Percentiles rank a stretch among this genome's conserved stretches.
Evolutionary conservation across 2,329 filamentous ascomycete genomes (phyloP).

Genomic region (Fusarium keratoplasticum): DNA sequence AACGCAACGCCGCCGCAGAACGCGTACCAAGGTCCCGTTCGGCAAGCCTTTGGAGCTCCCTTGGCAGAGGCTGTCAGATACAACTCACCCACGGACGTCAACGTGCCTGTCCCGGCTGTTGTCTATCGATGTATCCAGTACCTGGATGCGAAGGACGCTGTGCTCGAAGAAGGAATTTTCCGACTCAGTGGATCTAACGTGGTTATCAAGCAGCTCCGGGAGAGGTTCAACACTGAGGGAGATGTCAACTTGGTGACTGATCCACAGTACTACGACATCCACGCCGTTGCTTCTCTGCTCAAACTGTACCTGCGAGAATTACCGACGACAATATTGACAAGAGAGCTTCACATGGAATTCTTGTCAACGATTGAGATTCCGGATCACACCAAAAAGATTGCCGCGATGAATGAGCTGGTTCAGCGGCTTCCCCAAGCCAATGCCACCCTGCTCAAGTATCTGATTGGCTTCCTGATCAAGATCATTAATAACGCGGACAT

Average conservation of each 20-base stretch:
- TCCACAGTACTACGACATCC: conserved; percentile 91
- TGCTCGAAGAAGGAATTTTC: conserved; percentile 94
- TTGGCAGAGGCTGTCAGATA: conserved; percentile 87
- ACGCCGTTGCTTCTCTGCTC: conserved; percentile 92
- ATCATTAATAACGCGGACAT: conserved; percentile 90
- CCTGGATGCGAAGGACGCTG: conserved; percentile 83
- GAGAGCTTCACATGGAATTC: conserved; percentile 91
- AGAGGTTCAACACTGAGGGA: conserved; percentile 93
- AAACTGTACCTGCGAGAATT: conserved; percentile 95
- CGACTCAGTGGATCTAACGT: conserved; percentile 96
- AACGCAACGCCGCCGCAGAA: conserved; percentile 57
- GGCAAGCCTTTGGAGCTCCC: conserved; percentile 85
- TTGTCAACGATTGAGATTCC: conserved; percentile 83
- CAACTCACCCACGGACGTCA: conserved; percentile 78
- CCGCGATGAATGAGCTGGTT: conserved; percentile 80
- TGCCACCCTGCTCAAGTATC: conserved; percentile 81
- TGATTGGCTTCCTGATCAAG: conserved; percentile 89
- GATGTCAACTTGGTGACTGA: conserved; percentile 89
- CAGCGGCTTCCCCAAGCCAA: conserved; percentile 85
- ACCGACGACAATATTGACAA: conserved; percentile 89
- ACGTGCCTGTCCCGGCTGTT: conserved; percentile 86
- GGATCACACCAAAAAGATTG: conserved; percentile 80
- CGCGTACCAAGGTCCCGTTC: conserved; percentile 65
- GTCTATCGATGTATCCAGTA: conserved; percentile 97
- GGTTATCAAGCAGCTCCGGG: conserved; percentile 89